Percentiles rank a stretch among this genome's conserved stretches.
Conservation (phyloP, 306 rosid species). For the Pyrus pyrifolia region DNA sequence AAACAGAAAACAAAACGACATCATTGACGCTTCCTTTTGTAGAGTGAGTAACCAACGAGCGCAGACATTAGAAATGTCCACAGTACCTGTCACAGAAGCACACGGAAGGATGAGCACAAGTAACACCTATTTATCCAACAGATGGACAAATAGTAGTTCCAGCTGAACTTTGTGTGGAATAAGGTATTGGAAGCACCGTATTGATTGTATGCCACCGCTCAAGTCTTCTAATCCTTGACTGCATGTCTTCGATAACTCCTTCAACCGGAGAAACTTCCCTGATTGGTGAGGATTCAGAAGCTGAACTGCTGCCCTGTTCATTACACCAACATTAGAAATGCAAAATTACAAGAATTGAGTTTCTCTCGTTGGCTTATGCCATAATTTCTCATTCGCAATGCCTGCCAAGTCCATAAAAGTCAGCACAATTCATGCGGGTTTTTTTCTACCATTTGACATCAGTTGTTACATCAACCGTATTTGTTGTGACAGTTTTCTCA, state of each 20-base stretch:
- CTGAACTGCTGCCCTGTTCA: conserved; percentile 64
- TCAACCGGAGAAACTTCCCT: conserved; percentile 66
- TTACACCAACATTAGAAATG: conserved; percentile 16
- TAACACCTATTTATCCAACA: background rate
- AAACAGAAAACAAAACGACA: background rate
- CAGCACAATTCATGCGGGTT: too few relatives aligned
- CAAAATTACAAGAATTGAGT: background rate
- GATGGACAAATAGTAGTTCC: background rate
- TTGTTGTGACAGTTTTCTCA: background rate
- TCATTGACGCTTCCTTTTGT: conserved; percentile 76
- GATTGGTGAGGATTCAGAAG: conserved; percentile 79
- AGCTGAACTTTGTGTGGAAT: background rate
- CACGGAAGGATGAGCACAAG: background rate
- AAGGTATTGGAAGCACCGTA: conserved; percentile 43
- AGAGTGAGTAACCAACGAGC: conserved; percentile 88
- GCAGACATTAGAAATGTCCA: conserved; percentile 98
- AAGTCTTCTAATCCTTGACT: conserved; percentile 82
- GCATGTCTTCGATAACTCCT: conserved; percentile 84
- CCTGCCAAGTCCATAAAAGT: too few relatives aligned
- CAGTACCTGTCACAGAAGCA: conserved; percentile 50
- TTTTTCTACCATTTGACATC: too few relatives aligned
- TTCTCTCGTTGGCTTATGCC: too few relatives aligned
- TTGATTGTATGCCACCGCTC: conserved; percentile 94
- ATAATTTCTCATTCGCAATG: too few relatives aligned
- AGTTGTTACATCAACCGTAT: background rate